These are phyloP conservation scores for Geranium brycei DNA, from an alignment of 345 rosid species.

Conservation along the genomic window DNA sequence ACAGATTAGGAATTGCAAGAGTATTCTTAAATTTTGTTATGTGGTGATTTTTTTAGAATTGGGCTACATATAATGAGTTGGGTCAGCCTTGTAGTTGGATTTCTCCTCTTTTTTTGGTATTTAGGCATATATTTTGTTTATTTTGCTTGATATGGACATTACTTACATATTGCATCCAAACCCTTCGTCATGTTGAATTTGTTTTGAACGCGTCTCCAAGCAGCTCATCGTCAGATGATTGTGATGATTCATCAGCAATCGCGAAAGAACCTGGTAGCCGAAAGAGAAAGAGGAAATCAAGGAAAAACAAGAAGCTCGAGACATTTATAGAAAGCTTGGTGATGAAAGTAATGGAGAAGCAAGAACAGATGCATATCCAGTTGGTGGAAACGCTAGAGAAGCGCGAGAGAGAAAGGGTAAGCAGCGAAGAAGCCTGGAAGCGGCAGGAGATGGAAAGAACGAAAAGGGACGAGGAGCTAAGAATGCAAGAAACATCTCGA, in stretches of 20 bases:
- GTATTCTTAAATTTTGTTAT: too few relatives aligned
- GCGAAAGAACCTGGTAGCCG: slow-evolving; percentile 13
- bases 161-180: not conserved
- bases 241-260: slow-evolving; percentile 17
- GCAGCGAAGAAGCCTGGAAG: slow-evolving; percentile 75
- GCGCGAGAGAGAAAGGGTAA: slow-evolving; percentile 49
- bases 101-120: too few relatives aligned
- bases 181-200: not conserved
- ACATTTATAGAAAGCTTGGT: slow-evolving; percentile 40
- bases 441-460: slow-evolving; percentile 48
- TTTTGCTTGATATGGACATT: too few relatives aligned
- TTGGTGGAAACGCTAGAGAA: slow-evolving; percentile 54
- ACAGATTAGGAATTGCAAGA: too few relatives aligned
- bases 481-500: slow-evolving; percentile 42
- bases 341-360: slow-evolving; percentile 50
- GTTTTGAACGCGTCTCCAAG: not conserved
- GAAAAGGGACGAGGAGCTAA: slow-evolving; percentile 40
- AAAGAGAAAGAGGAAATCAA: slow-evolving; percentile 42
- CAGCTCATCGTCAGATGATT: slow-evolving; percentile 40
- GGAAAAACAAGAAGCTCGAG: slow-evolving; percentile 29
- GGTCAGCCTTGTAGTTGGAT: too few relatives aligned
- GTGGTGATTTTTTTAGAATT: too few relatives aligned
- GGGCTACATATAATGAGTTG: too few relatives aligned
- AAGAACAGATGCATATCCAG: slow-evolving; percentile 63
- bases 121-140: too few relatives aligned